Evolutionary conservation across 306 rosid genomes (phyloP), one percentile per base, ranked within the genome.

Genomic region (Crataegus laevigata): DNA sequence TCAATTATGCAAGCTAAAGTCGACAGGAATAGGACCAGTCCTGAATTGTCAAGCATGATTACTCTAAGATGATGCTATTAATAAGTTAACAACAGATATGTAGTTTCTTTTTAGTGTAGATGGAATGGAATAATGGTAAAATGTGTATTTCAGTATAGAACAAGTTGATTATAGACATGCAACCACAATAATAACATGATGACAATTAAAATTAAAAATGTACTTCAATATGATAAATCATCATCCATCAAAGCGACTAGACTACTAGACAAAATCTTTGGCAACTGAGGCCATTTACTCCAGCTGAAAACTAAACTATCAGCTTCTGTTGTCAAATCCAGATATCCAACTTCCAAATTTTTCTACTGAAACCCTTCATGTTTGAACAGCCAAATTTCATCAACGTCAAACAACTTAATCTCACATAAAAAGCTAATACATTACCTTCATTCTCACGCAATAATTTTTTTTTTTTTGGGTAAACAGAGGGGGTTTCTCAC

Each of bases 221-320:
- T 28, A 71, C 40, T 8, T 38, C 32, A 50, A 71, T 30, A 18
- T 38, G 51, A 29, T 26, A 17, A 61, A 38, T 29, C 69, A 61
- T 62, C 8, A 59, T 17, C 55, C 55, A 50, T 50, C 55, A 15
- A 2, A 62, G 30, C 18, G 19, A 45, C 17, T 29, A 61, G 14
- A 43, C 15, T 62, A 42, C 59, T 18, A 26, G n/a, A 61, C 18
- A 21, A 19, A 43, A 19, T 17, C 6, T 26, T 61, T 59, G 28
- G 26, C 70, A 63, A 63, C 15, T 51, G 36, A 61, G 74, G 61
- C 66, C 60, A 69, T 3, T 47, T 78, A 74, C 68, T 64, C 30
- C 17, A 72, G 51, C 61, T 55, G 61, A 55, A 55, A 55, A 55
- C 21, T 55, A 55, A 55, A 55, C 5, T 55, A n/a, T 55, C 28